Base-by-base conservation (phyloP, 495 filamentous ascomycete species). In the Massariosphaeria phaeospora region DNA sequence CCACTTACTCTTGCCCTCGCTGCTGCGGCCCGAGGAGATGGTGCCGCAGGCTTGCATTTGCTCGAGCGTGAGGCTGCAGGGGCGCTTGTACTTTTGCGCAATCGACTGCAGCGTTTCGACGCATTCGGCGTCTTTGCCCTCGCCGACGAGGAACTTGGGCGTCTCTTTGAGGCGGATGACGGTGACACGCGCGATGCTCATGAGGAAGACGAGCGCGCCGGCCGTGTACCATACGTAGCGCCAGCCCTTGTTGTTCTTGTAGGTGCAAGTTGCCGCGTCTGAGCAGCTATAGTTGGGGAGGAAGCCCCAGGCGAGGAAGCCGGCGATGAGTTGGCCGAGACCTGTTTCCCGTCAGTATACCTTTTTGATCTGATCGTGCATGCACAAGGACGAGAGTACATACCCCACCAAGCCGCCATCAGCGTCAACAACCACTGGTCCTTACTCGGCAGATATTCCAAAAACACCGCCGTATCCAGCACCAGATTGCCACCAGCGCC, bases 101-200 rank as follows among this genome's bases (percentile, higher is more conserved):
- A 89, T 76, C 8, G 59, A 69, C 26, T 83, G 76, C 9, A 90
- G 71, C 0, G 76, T 82, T 1, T 75, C 66, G 40, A 88, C 78
- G 0, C 82, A 75, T 52, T 84, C 67, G 3, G 71, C 76, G 54
- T 89, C 85, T 34, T 78, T 74, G 7, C 84, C 84, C 44, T 81
- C 72, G 21, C 75, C 75, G 18, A 90, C 63, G 1, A 87, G 78
- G 61, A 83, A 89, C 56, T 87, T 88, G 18, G 86, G 85, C 0
- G 86, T 88, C 53, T 90, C 84, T 17, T 74, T 70, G 2, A 89
- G 71, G 1, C 78, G 75, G 59, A 90, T 78, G 48, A 89, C 72
- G 1, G 79, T 83, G n/a, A 88, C 63, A 18, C 86, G 82, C 2
- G 80, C 67, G 33, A 88, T 66, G 13, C 76, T 81, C 70, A 90